A percentile compares a stretch with the other conserved stretches of the same genome.
Evolutionary conservation across 1,284 basidiomycete species (phyloP).

Genomic region (Rhodotorula sp.): DNA sequence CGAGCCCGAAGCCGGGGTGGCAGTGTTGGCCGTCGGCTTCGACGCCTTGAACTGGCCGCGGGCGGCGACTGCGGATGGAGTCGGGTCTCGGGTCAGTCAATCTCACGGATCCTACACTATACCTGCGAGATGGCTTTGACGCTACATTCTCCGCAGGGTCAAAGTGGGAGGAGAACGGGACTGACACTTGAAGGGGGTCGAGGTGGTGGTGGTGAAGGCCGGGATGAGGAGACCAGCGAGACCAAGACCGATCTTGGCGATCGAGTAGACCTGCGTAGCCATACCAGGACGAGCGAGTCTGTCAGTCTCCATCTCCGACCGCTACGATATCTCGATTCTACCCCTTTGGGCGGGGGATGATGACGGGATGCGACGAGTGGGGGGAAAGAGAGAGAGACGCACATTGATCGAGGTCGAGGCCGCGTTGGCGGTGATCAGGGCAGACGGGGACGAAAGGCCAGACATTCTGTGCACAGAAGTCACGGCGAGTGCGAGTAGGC

Average conservation of each 20-base stretch:
- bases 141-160: background rate
- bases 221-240: slow-evolving; percentile 30
- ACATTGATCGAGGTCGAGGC: slow-evolving; percentile 34
- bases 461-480: slow-evolving; percentile 19
- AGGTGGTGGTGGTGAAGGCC: slow-evolving; percentile 25
- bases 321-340: too few relatives aligned
- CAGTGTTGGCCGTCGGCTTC: slow-evolving; percentile 32
- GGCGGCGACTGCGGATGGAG: background rate
- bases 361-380: background rate
- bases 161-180: background rate
- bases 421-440: slow-evolving; percentile 38
- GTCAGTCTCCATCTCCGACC: background rate
- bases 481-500: background rate
- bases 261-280: slow-evolving; percentile 2
- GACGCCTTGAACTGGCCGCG: slow-evolving; percentile 16
- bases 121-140: background rate
- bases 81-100: background rate
- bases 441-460: slow-evolving; percentile 36
- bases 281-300: background rate
- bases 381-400: background rate
- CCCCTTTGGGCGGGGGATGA: background rate
- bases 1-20: slow-evolving; percentile 16
- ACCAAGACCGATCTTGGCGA: slow-evolving; percentile 22
- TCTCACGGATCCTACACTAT: background rate
- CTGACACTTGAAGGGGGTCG: slow-evolving; percentile 24